Conservation (phyloP, 768 basidiomycete genomes). For the Hebeloma cylindrosporum region DNA sequence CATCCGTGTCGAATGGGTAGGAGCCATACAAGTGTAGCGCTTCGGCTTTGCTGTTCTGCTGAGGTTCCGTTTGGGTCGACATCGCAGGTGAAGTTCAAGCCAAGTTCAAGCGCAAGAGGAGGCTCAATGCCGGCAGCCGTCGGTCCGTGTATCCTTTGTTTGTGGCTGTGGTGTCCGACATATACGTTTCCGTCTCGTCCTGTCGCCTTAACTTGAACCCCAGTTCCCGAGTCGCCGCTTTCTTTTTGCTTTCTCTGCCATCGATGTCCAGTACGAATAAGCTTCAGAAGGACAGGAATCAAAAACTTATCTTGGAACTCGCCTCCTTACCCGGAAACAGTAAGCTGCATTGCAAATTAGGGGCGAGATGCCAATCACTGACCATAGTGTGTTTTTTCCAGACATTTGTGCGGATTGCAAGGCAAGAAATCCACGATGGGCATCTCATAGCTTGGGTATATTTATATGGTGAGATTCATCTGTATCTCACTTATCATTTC, state of each 20-base stretch:
- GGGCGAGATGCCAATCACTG: conserved; percentile 4
- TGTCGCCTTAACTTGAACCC: too few species aligned
- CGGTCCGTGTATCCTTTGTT: too few species aligned
- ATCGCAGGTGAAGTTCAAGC: conserved; percentile 1
- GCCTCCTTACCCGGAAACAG: conserved; percentile 79
- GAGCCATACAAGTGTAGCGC: conserved; percentile 13
- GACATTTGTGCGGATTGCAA: conserved; percentile 93
- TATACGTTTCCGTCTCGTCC: too few species aligned
- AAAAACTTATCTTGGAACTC: conserved; percentile 67
- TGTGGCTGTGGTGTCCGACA: too few species aligned
- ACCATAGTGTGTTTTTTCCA: conserved; percentile 28
- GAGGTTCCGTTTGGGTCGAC: conserved; percentile 7
- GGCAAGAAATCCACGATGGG: conserved; percentile 85
- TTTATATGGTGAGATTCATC: conserved; percentile 69
- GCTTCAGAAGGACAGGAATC: conserved; percentile 63
- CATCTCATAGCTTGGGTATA: conserved; percentile 84
- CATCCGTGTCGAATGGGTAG: conserved; percentile 54
- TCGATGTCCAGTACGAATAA: too few species aligned
- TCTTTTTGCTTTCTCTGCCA: too few species aligned
- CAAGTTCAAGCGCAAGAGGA: too few species aligned
- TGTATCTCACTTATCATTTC: background rate
- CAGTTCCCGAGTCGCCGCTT: too few species aligned
- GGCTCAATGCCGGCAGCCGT: too few species aligned
- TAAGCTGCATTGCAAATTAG: conserved; percentile 30
- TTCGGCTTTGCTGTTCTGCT: background rate